Evolutionary conservation across 352 stramenopile species (phyloP), one percentile per base, ranked within the genome.

Genomic region (Pythium diclinum): DNA sequence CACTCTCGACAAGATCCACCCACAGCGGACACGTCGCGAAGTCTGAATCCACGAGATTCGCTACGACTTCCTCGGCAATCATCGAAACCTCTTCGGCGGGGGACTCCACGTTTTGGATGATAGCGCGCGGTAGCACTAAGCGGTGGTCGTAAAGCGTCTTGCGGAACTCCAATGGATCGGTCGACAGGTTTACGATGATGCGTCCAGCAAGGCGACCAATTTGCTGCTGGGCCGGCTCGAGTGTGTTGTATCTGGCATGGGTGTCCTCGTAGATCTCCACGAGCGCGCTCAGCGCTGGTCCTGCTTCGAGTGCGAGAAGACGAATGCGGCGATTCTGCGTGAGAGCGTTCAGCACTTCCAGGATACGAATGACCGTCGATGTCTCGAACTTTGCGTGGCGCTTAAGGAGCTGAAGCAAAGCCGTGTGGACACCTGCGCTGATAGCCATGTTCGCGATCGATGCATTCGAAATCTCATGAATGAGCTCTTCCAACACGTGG

Each of bases 1-100:
- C 76, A 14, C 33, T 81, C 59, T 91, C 80, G 30, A 94, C 87
- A 55, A 91, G 64, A 59, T 89, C 68, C 38, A 88, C 69, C 85
- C 85, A 94, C n/a, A 94, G 59, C 8, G 85, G 85, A 51, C 85
- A 94, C 30, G 83, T 92, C 13, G 83, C 81, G 53, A 91, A 94
- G 59, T 94, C 85, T 13, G 83, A 89, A 57, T 88, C 81, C 14
- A 92, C 85, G 9, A 94, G 77, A 40, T 88, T 88, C 14, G 85
- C 62, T 4, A 92, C 79, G 11, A 92, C 87, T 47, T 89, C 76
- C 61, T 92, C 85, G 0, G 85, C 85, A 6, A 73, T 87, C 16
- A 76, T 61, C 5, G 81, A 74, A 4, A 92, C 79, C 17, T 85
- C 75, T 2, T 75, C 69, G 10, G 71, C 48, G 4, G 75, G 42